These are phyloP conservation scores for Boeremia exigua DNA, from an alignment of 2,329 filamentous ascomycete genomes.

Conservation along the genomic window DNA sequence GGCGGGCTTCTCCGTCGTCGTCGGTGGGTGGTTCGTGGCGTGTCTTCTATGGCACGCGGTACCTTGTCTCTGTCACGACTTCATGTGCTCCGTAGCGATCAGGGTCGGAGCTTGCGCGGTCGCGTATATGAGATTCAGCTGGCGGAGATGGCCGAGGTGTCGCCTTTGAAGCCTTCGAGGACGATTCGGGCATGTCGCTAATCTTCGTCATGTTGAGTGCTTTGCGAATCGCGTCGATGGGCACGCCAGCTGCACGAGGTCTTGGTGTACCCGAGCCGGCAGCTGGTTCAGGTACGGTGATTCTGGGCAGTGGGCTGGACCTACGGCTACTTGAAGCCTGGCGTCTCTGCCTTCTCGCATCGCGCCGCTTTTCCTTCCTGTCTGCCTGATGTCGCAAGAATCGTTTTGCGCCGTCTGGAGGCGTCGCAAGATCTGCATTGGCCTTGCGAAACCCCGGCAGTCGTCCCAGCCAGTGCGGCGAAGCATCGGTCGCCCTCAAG, in stretches of 20 bases:
- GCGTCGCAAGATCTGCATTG: neutral
- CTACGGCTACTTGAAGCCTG: neutral
- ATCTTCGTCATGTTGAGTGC: constrained; percentile 3
- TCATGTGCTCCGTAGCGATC: neutral
- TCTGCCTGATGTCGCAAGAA: neutral
- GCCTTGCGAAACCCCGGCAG: neutral
- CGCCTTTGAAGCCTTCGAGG: neutral
- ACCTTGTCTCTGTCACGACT: neutral
- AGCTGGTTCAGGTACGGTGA: neutral
- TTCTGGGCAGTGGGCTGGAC: neutral
- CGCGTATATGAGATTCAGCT: neutral
- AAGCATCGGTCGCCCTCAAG: neutral
- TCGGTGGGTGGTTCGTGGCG: constrained; percentile 3
- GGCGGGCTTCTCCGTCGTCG: neutral
- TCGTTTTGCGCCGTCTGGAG: neutral
- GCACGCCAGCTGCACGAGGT: neutral
- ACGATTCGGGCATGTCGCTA: neutral
- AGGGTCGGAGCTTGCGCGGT: neutral
- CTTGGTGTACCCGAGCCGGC: neutral
- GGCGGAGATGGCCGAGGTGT: neutral
- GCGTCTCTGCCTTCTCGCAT: neutral
- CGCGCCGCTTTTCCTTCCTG: neutral
- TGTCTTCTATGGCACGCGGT: neutral
- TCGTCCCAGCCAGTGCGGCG: neutral
- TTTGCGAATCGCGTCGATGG: neutral